Evolutionary conservation across 1,284 basidiomycete genomes (phyloP).

Genomic region (Ustilago loliicola): DNA sequence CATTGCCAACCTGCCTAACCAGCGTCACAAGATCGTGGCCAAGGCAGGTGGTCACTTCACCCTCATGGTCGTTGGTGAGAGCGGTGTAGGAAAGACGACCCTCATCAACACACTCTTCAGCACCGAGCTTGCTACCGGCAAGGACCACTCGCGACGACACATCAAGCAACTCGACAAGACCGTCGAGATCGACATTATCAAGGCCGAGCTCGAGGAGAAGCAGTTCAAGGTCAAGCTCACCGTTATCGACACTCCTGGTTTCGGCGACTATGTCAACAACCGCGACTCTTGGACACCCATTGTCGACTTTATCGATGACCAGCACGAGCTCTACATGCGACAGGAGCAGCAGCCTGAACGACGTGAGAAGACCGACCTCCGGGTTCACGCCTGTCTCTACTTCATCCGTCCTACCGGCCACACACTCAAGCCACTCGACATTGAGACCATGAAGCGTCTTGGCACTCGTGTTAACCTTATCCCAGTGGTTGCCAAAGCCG

Average conservation of each 20-base stretch:
- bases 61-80: slow-evolving; percentile 97
- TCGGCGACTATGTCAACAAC: slow-evolving; percentile 99
- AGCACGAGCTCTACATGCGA: slow-evolving; percentile 99
- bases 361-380: slow-evolving; percentile 90
- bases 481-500: slow-evolving; percentile 96
- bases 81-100: slow-evolving; percentile 67
- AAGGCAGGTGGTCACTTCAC: slow-evolving; percentile 98
- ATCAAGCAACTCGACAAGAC: slow-evolving; percentile 98
- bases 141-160: slow-evolving; percentile 92
- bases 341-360: slow-evolving; percentile 98
- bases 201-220: slow-evolving; percentile 92
- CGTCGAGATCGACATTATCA: slow-evolving; percentile 79
- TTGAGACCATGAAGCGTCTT: slow-evolving; percentile 98
- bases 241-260: slow-evolving; percentile 98
- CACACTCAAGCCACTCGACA: slow-evolving; percentile 97
- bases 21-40: slow-evolving; percentile 79
- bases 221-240: slow-evolving; percentile 99
- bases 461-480: slow-evolving; percentile 96
- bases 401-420: slow-evolving; percentile 97
- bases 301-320: slow-evolving; percentile 99
- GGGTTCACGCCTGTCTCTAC: slow-evolving; percentile 97
- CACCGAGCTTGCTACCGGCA: slow-evolving; percentile 90
- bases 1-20: slow-evolving; percentile 96
- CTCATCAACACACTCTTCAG: slow-evolving; percentile 98
- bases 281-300: slow-evolving; percentile 98